Conservation (phyloP, 805 yeast species). For the Metschnikowia dekortorum region DNA sequence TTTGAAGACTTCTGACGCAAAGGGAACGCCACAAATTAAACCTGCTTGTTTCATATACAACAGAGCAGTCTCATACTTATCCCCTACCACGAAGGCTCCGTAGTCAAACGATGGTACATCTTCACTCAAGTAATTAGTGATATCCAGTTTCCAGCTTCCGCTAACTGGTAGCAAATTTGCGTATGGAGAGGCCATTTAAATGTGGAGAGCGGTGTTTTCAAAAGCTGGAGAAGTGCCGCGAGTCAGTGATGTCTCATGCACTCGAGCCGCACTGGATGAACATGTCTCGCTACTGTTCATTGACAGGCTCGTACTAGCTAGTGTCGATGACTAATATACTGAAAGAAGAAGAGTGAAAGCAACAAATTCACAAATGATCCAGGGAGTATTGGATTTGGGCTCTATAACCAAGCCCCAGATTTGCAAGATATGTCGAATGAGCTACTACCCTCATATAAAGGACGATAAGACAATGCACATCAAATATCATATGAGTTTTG, state of each 20-base stretch:
- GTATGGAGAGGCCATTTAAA: constrained; percentile 21
- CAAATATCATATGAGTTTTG: constrained; percentile 46
- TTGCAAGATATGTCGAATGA: constrained; percentile 53
- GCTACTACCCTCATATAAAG: constrained; percentile 39
- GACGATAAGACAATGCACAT: constrained; percentile 46
- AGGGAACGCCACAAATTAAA: constrained; percentile 79
- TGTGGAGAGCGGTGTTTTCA: not conserved
- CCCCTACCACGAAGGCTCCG: constrained; percentile 95
- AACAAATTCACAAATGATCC: constrained; percentile 5
- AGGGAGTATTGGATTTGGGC: constrained; percentile 9
- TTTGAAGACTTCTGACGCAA: constrained; percentile 75
- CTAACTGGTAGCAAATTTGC: constrained; percentile 64
- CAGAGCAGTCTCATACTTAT: constrained; percentile 63
- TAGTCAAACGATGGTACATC: constrained; percentile 93
- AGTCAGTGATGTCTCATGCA: not conserved
- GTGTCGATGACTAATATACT: not conserved
- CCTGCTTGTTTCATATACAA: constrained; percentile 80
- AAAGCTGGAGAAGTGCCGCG: constrained; percentile 1
- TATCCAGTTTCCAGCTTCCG: constrained; percentile 78
- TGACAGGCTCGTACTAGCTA: not conserved
- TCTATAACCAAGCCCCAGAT: constrained; percentile 17
- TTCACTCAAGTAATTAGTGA: constrained; percentile 73
- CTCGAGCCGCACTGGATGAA: not conserved
- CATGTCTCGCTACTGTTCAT: not conserved
- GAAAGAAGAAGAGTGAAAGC: not conserved